These are phyloP conservation scores for Amniculicola lignicola DNA, from an alignment of 495 filamentous ascomycete species.

Conservation along the genomic window DNA sequence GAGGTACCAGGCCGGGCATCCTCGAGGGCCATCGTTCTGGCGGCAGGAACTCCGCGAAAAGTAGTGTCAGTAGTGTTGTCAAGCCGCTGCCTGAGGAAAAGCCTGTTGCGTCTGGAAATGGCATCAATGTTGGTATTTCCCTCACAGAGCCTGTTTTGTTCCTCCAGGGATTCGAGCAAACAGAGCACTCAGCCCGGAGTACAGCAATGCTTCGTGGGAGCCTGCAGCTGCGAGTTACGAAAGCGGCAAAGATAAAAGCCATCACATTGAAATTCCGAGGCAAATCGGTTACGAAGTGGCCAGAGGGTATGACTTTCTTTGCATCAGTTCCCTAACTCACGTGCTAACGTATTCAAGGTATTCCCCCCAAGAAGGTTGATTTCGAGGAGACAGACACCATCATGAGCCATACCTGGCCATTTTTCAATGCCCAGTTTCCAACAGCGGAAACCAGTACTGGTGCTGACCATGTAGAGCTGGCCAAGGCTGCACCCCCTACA, in stretches of 20 bases:
- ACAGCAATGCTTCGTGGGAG: slow-evolving; percentile 85
- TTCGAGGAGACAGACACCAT: slow-evolving; percentile 77
- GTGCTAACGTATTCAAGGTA: slow-evolving; percentile 55
- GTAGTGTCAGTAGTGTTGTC: slow-evolving; percentile 17
- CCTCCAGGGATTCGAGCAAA: slow-evolving; percentile 86
- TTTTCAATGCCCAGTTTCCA: slow-evolving; percentile 71
- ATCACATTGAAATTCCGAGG: slow-evolving; percentile 83
- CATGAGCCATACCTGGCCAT: slow-evolving; percentile 72
- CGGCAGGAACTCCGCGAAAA: slow-evolving; percentile 20
- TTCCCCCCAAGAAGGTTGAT: slow-evolving; percentile 82
- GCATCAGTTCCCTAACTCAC: neutral
- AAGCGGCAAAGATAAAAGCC: slow-evolving; percentile 92
- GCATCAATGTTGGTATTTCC: slow-evolving; percentile 46
- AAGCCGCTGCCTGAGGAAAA: slow-evolving; percentile 45
- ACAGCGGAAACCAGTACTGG: slow-evolving; percentile 62
- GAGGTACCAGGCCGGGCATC: slow-evolving; percentile 23
- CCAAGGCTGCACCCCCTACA: slow-evolving; percentile 33
- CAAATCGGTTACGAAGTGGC: slow-evolving; percentile 89
- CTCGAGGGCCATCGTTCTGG: slow-evolving; percentile 23
- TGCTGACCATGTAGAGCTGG: slow-evolving; percentile 58
- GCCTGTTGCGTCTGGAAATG: slow-evolving; percentile 51
- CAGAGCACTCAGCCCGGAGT: slow-evolving; percentile 61
- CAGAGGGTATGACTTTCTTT: slow-evolving; percentile 63
- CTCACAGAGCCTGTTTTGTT: slow-evolving; percentile 89
- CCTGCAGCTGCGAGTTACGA: slow-evolving; percentile 76